A percentile compares a stretch with the other conserved stretches of the same genome.
These are phyloP conservation scores for Aspergillus hancockii DNA, from an alignment of 495 filamentous ascomycete species.

Conservation along the genomic window DNA sequence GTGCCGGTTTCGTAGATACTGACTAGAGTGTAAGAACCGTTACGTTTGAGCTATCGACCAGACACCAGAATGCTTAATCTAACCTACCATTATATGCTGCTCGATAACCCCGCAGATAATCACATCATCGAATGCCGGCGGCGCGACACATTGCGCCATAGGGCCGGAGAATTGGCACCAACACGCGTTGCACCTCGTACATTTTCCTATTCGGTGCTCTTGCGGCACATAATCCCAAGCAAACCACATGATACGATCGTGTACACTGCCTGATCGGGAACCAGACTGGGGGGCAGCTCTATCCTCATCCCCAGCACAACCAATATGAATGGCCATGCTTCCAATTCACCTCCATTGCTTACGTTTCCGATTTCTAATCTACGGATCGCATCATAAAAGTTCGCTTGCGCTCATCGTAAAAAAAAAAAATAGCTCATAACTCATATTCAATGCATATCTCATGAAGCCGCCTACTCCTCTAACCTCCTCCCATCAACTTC, in stretches of 20 bases:
- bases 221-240: background rate
- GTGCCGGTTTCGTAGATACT: background rate
- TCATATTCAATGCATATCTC: background rate
- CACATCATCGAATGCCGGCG: background rate
- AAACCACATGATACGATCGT: background rate
- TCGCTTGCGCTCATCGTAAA: background rate
- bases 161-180: no score
- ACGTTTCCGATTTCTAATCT: background rate
- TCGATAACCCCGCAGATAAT: background rate
- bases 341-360: background rate
- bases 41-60: no score
- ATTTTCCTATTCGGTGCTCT: no score
- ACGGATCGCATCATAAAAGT: background rate
- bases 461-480: constrained; percentile 12
- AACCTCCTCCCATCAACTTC: constrained; percentile 15
- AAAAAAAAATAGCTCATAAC: background rate
- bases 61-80: background rate
- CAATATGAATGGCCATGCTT: background rate
- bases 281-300: background rate
- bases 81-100: background rate
- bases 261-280: background rate
- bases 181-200: background rate
- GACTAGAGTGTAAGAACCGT: no score
- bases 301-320: background rate
- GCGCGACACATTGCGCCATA: no score